A percentile compares a stretch with the other conserved stretches of the same genome.
phyloP scores from a whole-genome alignment of 352 stramenopile species.

The Phytophthora quininea region DNA sequence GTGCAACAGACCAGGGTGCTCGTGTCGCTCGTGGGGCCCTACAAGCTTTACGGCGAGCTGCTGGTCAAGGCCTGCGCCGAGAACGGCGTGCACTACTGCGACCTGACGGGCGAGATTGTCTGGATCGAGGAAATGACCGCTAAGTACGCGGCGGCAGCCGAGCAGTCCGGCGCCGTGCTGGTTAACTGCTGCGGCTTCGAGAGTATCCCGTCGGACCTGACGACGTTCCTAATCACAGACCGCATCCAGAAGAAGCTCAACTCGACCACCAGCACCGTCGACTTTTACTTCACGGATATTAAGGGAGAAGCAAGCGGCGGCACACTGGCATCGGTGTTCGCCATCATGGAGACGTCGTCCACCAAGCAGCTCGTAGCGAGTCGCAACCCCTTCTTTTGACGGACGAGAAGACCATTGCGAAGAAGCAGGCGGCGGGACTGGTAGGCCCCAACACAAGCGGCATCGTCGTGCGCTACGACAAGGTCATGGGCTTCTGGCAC shows the following conservation, averaged over 20 bases:
- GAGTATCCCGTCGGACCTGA: conserved; percentile 88
- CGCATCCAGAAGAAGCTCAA: conserved; percentile 60
- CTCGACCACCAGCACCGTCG: conserved; percentile 39
- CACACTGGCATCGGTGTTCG: conserved; percentile 61
- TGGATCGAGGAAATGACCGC: conserved; percentile 88
- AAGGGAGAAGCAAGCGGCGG: conserved; percentile 68
- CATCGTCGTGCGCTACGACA: conserved; percentile 63
- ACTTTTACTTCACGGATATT: conserved; percentile 55
- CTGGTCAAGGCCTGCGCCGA: conserved; percentile 88
- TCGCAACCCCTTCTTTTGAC: conserved; percentile 68
- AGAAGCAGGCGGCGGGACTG: conserved; percentile 41
- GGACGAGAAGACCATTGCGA: conserved; percentile 42
- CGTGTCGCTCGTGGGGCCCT: conserved; percentile 87
- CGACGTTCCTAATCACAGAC: conserved; percentile 74
- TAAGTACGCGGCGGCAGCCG: conserved; percentile 61
- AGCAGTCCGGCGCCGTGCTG: conserved; percentile 74
- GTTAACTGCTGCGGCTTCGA: conserved; percentile 92
- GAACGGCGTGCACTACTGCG: conserved; percentile 91
- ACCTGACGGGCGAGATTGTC: conserved; percentile 90
- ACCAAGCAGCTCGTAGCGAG: conserved; percentile 44
- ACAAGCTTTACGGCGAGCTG: conserved; percentile 80
- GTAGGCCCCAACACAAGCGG: conserved; percentile 43
- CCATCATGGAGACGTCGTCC: conserved; percentile 59
- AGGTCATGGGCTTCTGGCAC: conserved; percentile 68
- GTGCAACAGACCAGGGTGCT: conserved; percentile 83